phyloP scores from a whole-genome alignment of 1,139 yeast species.

The Blastobotrys persicus region DNA sequence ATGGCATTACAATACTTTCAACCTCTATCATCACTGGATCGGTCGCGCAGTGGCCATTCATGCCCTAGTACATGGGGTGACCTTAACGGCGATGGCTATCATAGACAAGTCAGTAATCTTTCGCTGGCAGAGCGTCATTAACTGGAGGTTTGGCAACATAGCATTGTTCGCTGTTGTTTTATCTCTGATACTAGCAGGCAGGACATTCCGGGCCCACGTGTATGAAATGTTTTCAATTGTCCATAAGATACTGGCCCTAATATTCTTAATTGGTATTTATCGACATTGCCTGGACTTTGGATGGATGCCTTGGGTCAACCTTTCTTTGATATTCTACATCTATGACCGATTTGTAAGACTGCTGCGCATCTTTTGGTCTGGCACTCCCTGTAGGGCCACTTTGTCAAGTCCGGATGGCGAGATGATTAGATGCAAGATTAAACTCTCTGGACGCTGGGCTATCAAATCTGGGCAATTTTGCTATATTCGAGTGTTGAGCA shows the following conservation, averaged over 20 bases:
- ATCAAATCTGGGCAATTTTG: slow-evolving; percentile 56
- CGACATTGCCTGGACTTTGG: slow-evolving; percentile 45
- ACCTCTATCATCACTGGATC: slow-evolving; percentile 62
- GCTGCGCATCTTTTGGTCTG: slow-evolving; percentile 39
- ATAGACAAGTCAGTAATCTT: slow-evolving; percentile 39
- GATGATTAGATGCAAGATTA: slow-evolving; percentile 29
- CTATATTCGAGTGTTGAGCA: slow-evolving; percentile 50
- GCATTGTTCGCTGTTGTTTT: slow-evolving; percentile 31
- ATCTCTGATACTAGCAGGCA: slow-evolving; percentile 19
- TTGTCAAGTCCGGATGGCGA: slow-evolving; percentile 33
- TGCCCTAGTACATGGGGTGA: slow-evolving; percentile 39
- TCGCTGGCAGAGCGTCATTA: slow-evolving; percentile 42
- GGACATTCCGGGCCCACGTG: slow-evolving; percentile 34
- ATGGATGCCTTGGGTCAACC: slow-evolving; percentile 47
- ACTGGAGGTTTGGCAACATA: slow-evolving; percentile 47
- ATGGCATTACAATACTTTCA: slow-evolving; percentile 62
- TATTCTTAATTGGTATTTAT: slow-evolving; percentile 45
- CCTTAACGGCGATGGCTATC: slow-evolving; percentile 37
- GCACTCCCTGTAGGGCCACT: slow-evolving; percentile 41
- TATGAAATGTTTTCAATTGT: slow-evolving; percentile 45
- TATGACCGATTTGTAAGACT: slow-evolving; percentile 41
- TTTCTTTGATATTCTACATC: slow-evolving; percentile 40
- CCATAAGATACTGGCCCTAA: slow-evolving; percentile 40
- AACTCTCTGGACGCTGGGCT: slow-evolving; percentile 37
- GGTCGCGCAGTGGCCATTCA: slow-evolving; percentile 55